phyloP scores from a whole-genome alignment of 192 early-diverging fungal genomes.

The Martensiomyces pterosporus region DNA sequence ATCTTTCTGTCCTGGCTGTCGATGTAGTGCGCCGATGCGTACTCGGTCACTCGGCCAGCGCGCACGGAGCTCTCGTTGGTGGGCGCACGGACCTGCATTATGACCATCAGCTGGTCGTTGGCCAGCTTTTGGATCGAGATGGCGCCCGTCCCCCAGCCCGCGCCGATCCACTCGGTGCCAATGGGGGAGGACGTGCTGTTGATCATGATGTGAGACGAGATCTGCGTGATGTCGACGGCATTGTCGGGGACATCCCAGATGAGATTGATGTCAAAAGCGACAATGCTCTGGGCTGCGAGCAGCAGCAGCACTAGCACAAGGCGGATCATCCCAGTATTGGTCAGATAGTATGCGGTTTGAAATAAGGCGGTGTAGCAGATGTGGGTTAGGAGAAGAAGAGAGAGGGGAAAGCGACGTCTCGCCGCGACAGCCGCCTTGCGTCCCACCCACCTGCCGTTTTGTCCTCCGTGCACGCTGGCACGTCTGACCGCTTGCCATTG shows the following conservation, averaged over 20 bases:
- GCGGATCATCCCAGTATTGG: background rate
- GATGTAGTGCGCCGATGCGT: slow-evolving; percentile 39
- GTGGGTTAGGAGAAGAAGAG: too few species aligned
- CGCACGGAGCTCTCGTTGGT: slow-evolving; percentile 26
- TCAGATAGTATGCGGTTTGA: too few species aligned
- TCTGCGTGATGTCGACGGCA: slow-evolving; percentile 32
- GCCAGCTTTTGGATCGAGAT: slow-evolving; percentile 36
- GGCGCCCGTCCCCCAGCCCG: slow-evolving; percentile 37
- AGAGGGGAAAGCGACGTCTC: background rate
- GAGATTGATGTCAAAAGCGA: slow-evolving; percentile 30
- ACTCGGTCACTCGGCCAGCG: slow-evolving; percentile 36
- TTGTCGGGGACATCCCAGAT: slow-evolving; percentile 40
- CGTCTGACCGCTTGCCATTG: too few species aligned
- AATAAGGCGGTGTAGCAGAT: too few species aligned
- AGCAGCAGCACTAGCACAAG: background rate
- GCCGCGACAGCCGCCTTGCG: too few species aligned
- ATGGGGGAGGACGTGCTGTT: slow-evolving; percentile 36
- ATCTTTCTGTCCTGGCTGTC: slow-evolving; percentile 1
- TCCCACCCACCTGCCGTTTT: too few species aligned
- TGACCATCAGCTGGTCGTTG: slow-evolving; percentile 22
- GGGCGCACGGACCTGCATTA: slow-evolving; percentile 34
- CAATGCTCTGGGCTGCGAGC: background rate
- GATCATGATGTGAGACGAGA: slow-evolving; percentile 27
- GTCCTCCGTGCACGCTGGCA: too few species aligned
- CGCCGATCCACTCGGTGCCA: slow-evolving; percentile 45